phyloP scores from a whole-genome alignment of 768 basidiomycete genomes.

The Neoboletus brunneissimus region DNA sequence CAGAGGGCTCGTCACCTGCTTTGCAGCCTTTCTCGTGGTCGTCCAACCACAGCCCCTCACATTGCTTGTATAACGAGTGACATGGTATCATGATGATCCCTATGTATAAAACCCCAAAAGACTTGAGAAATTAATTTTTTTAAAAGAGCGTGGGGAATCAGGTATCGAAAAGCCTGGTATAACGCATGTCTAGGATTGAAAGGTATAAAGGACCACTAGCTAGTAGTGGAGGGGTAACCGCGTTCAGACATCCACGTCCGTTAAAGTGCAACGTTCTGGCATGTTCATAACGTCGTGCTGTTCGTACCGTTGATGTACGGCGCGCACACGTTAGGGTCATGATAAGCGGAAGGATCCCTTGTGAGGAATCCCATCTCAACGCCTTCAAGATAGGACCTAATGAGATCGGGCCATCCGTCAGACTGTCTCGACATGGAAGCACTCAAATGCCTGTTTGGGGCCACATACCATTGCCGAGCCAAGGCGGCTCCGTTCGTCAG shows the following conservation, averaged over 20 bases:
- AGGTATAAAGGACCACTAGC: background rate
- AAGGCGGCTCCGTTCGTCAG: constrained; percentile 42
- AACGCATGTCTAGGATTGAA: background rate
- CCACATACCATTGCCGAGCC: constrained; percentile 62
- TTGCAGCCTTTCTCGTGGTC: too few species aligned
- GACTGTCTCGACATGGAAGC: background rate
- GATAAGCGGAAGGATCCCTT: constrained; percentile 51
- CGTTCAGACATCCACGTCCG: background rate
- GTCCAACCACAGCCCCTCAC: background rate
- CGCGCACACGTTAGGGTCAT: constrained; percentile 64
- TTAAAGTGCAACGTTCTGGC: too few species aligned
- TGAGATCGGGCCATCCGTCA: background rate
- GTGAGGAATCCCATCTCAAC: constrained; percentile 59
- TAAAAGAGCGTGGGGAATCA: background rate
- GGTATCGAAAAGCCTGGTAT: background rate
- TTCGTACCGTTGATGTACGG: constrained; percentile 38
- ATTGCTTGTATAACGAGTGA: background rate
- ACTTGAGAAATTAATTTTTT: background rate
- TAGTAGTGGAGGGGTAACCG: background rate
- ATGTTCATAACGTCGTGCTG: constrained; percentile 7
- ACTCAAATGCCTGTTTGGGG: background rate
- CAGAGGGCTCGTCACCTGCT: too few species aligned
- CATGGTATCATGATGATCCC: background rate
- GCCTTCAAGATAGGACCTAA: constrained; percentile 71
- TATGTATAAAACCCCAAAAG: background rate